phyloP scores from a whole-genome alignment of 2,329 filamentous ascomycete genomes.

The Colletotrichum lentis region DNA sequence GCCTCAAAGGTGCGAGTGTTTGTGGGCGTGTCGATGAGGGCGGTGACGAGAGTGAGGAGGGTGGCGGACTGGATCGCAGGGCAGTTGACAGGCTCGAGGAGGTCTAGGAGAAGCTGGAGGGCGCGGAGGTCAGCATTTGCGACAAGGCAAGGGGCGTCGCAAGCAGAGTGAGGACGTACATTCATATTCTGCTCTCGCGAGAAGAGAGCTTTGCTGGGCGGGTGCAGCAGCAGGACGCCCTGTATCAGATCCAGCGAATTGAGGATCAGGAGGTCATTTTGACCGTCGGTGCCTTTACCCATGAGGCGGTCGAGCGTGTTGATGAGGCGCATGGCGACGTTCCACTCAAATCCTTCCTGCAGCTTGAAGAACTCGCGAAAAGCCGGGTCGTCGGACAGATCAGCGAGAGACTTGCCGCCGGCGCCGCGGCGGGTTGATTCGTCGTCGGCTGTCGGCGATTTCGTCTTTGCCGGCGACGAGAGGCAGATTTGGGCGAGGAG shows the following conservation, averaged over 20 bases:
- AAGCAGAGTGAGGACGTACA: constrained; percentile 54
- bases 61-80: constrained; percentile 91
- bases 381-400: constrained; percentile 82
- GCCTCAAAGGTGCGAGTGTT: constrained; percentile 93
- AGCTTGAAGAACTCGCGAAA: constrained; percentile 96
- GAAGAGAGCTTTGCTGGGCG: constrained; percentile 87
- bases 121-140: background rate
- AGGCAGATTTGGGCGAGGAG: constrained; percentile 95
- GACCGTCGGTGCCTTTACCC: constrained; percentile 80
- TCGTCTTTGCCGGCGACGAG: constrained; percentile 53
- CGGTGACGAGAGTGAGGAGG: constrained; percentile 87
- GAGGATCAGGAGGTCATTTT: constrained; percentile 88
- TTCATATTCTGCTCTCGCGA: constrained; percentile 94
- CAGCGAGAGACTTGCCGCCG: constrained; percentile 67
- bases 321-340: constrained; percentile 86
- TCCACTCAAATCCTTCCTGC: constrained; percentile 98
- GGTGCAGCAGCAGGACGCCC: constrained; percentile 86
- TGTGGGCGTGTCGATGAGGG: constrained; percentile 82
- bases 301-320: constrained; percentile 86
- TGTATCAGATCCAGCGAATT: constrained; percentile 89
- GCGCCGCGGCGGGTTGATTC: constrained; percentile 38
- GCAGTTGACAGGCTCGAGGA: constrained; percentile 91
- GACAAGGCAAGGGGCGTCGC: no score
- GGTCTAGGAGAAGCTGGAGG: constrained; percentile 81
- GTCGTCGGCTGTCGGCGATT: constrained; percentile 27